Evolutionary conservation across 1,284 basidiomycete genomes (phyloP), one percentile per base, ranked within the genome.

Genomic region (Meripilus lineatus): DNA sequence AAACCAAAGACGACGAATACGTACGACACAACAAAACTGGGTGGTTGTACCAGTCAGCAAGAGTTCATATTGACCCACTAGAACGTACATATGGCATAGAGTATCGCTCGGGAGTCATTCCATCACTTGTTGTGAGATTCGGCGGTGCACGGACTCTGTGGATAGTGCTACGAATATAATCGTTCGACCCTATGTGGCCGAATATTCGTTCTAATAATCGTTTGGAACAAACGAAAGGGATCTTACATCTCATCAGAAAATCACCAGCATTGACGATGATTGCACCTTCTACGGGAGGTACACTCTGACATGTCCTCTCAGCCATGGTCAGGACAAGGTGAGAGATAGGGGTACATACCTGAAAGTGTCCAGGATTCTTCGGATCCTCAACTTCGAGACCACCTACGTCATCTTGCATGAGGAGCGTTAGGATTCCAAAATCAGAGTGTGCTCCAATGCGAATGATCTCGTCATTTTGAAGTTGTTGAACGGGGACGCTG

Each of bases 241-340:
- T n/a, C 51, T 23, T 22, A 61, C 74, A 82, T 50, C 77, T 63
- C 73, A 75, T 75, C 47, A 82, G 58, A 49, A 79, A 74, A 53
- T 81, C 78, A 3, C 76, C 79, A 4, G 77, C 78, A 51, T 82
- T 82, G 41, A 81, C 74, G 14, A 80, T 63, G n/a, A 81, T 61
- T 0, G 76, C 68, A 2, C 72, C 74, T 5, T 69, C 63, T 3
- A 81, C 56, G 0, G 76, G 74, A 2, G 68, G 66, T 3, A 71
- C 77, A 17, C 69, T 64, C 66, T 76, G 43, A 26, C 22, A 23
- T 36, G 33, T 4, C 5, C 21, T n/a, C 30, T 23, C 11, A 32
- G 14, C 26, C 21, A 38, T 2, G n/a, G 34, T 17, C 26, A 30
- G 10, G 11, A 40, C 32, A 10, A 38, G 45, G 23, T 32, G 21